phyloP scores from a whole-genome alignment of 352 stramenopile genomes.

The Globisporangium perplexum region DNA sequence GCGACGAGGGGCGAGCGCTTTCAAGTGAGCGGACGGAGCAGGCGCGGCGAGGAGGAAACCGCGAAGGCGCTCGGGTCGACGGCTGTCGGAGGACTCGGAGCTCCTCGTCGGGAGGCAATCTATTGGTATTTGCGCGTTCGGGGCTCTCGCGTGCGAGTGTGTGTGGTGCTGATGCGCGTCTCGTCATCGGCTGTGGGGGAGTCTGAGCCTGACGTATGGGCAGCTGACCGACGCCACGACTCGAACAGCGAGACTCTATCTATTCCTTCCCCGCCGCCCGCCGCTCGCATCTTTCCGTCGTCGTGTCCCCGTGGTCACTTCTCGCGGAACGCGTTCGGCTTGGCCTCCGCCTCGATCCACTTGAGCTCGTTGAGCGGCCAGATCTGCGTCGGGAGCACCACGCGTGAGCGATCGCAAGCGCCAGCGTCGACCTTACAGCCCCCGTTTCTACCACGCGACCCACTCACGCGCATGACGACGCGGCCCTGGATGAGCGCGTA shows the following conservation, averaged over 20 bases:
- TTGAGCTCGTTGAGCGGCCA: conserved; percentile 74
- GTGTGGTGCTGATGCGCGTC: too few species aligned
- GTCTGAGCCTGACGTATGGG: too few species aligned
- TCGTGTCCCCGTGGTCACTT: too few species aligned
- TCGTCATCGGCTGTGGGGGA: too few species aligned
- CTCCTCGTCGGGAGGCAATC: not conserved
- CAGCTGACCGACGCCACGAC: too few species aligned
- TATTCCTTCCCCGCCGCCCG: too few species aligned
- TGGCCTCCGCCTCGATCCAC: conserved; percentile 46
- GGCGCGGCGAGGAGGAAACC: too few species aligned
- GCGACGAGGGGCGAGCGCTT: not conserved
- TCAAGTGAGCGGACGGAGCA: not conserved
- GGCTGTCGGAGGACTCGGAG: not conserved
- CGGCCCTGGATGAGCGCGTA: conserved; percentile 86
- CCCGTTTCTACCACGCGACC: too few species aligned
- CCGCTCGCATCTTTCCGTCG: too few species aligned
- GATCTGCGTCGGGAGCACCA: conserved; percentile 59
- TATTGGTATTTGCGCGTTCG: not conserved
- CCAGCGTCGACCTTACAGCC: too few species aligned
- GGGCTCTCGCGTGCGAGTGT: not conserved
- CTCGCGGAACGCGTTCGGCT: conserved; percentile 51
- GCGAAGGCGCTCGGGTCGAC: not conserved
- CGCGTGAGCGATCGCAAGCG: too few species aligned
- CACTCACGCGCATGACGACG: conserved; percentile 85
- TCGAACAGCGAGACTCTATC: too few species aligned